Percentiles rank a stretch among this genome's conserved stretches.
phyloP scores from a whole-genome alignment of 345 rosid species.

The Linum usitatissimum region DNA sequence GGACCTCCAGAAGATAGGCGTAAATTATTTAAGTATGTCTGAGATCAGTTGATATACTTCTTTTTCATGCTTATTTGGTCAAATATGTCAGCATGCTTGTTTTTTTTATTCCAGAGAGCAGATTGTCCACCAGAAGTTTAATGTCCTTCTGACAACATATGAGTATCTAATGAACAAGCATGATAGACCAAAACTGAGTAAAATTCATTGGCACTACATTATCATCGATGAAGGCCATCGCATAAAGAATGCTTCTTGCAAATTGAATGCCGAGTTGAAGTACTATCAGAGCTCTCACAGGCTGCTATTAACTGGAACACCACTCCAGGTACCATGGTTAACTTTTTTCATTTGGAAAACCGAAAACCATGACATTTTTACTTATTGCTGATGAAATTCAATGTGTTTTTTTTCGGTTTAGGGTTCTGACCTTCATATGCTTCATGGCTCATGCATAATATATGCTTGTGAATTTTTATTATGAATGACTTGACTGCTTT shows the following conservation, averaged over 20 bases:
- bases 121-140: constrained; percentile 81
- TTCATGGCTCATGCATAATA: background rate
- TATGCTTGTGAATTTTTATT: background rate
- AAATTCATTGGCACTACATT: constrained; percentile 82
- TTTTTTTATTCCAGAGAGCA: constrained; percentile 55
- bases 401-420: background rate
- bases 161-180: constrained; percentile 97
- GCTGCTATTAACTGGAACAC: constrained; percentile 83
- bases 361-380: no score
- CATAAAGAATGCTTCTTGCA: constrained; percentile 94
- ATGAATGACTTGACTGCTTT: constrained; percentile 11
- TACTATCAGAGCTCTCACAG: constrained; percentile 79
- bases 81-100: constrained; percentile 10
- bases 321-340: constrained; percentile 49
- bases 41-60: constrained; percentile 3
- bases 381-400: background rate
- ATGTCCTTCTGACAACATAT: constrained; percentile 80
- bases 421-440: background rate
- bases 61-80: constrained; percentile 1
- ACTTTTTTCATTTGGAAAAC: background rate
- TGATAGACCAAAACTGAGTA: constrained; percentile 83
- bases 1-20: constrained; percentile 95
- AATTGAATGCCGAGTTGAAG: constrained; percentile 87
- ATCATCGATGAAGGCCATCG: constrained; percentile 97
- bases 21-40: constrained; percentile 61